Base-by-base conservation (phyloP, 768 basidiomycete genomes). In the Ramaria sp. region DNA sequence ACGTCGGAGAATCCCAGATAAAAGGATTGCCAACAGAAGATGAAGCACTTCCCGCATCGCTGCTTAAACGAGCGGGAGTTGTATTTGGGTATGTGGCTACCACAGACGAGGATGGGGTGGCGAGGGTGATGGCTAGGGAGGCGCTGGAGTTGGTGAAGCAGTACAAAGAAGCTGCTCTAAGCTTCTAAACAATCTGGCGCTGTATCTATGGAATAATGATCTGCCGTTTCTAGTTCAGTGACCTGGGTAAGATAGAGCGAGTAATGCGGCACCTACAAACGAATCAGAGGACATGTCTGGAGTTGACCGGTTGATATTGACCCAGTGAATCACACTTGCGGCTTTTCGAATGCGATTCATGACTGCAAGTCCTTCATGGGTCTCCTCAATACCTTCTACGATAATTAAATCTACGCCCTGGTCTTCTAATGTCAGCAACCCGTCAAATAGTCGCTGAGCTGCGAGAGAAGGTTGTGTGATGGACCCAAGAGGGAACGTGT, bases 321-420 rank as follows among this genome's bases (percentile, higher is more conserved):
- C 57, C 69, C 71, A 72, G 36, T 57, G 57, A 9, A 60, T 61
- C 48, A 83, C 78, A 3, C 83, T 80, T 6, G 93, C 92, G 1
- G 95, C 94, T 65, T 97, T 97, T 58, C 78, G 78, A 24, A 93
- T 81, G 16, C 95, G 77, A 66, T 98, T 96, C 91, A 96, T 97
- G 27, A 97, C 79, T 5, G 95, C 95, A 27, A 96, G 68, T 0
- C 95, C 95, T 62, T 96, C 85, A 34, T 80, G 76, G 27, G 77
- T 78, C 66, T 96, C 90, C 37, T 73, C 68, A 8, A 94, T 75
- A 57, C 85, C 91, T 67, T 97, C 93, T 54, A 95, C 78, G 12
- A 95, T 65, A 59, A 98, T 95, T 50, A 82, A 62, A 62, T 90
- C 83, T 2, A 90, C 91, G 3, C 83, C 85, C 48, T 76, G 73